These are phyloP conservation scores for Areca catechu DNA, from an alignment of 176 grass and related monocot genomes.

Conservation along the genomic window DNA sequence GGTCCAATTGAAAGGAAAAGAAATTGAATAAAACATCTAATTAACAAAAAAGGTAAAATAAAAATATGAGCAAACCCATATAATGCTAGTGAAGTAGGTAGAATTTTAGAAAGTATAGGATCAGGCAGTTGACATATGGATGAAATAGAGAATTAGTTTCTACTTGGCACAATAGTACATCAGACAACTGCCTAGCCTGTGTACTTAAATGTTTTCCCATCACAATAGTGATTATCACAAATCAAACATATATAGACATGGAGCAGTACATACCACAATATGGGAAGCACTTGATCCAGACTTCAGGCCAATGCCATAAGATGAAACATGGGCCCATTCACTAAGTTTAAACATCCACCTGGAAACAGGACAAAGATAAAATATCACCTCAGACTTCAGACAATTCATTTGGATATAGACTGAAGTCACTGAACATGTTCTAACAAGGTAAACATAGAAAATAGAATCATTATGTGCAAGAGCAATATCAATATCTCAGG, in stretches of 20 bases:
- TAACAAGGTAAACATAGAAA: background rate
- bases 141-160: no score
- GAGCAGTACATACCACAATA: constrained; percentile 65
- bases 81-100: no score
- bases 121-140: no score
- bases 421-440: no score
- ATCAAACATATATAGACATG: constrained; percentile 13
- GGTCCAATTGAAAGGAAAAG: no score
- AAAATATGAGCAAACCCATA: no score
- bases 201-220: background rate
- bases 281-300: constrained; percentile 79
- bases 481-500: constrained; percentile 9
- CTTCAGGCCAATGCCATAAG: constrained; percentile 83
- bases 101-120: no score
- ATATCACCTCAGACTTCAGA: no score
- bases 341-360: constrained; percentile 99
- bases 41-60: no score
- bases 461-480: constrained; percentile 4
- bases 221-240: constrained; percentile 8
- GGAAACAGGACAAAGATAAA: constrained; percentile 6
- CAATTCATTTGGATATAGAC: background rate
- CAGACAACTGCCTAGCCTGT: no score
- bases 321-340: constrained; percentile 82
- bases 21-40: no score
- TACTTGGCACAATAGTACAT: no score